Conservation (phyloP, 2,329 filamentous ascomycete species). For the Alternaria sp. region DNA sequence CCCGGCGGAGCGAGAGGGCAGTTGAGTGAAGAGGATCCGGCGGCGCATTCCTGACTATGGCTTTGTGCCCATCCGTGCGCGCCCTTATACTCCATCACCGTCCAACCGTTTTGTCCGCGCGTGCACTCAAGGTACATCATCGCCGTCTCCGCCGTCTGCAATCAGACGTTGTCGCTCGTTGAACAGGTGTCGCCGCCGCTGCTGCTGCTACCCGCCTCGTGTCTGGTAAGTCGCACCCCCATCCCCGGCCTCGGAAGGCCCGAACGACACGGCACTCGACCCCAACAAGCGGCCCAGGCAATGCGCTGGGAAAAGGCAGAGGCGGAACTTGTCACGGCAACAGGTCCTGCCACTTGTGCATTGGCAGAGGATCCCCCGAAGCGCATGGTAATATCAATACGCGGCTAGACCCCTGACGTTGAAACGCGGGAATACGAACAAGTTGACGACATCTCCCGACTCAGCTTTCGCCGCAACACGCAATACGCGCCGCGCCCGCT, state of each 20-base stretch:
- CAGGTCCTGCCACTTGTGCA: constrained; percentile 11
- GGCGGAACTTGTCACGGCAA: constrained; percentile 11
- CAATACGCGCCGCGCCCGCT: constrained; percentile 10
- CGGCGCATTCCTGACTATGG: constrained; percentile 25
- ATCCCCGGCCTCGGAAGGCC: constrained; percentile 18
- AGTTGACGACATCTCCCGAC: constrained; percentile 4
- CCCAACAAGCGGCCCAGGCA: constrained; percentile 12
- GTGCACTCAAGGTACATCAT: constrained; percentile 11
- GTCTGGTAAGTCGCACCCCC: constrained; percentile 30
- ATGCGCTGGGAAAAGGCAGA: constrained; percentile 9
- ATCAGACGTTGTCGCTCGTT: constrained; percentile 22
- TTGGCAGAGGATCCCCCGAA: constrained; percentile 3
- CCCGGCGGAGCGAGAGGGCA: constrained; percentile 16
- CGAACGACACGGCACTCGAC: constrained; percentile 2
- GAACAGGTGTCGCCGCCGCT: constrained; percentile 14
- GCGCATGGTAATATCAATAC: constrained; percentile 7
- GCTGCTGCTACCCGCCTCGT: constrained; percentile 19
- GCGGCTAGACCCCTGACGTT: constrained; percentile 13
- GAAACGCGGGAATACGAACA: constrained; percentile 24
- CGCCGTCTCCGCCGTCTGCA: constrained; percentile 11
- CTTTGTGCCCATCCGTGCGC: constrained; percentile 21
- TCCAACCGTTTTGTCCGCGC: constrained; percentile 13
- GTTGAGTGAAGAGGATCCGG: constrained; percentile 18
- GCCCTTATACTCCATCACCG: constrained; percentile 16
- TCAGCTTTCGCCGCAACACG: constrained; percentile 16